Percentiles rank a stretch among this genome's conserved stretches.
Conservation (phyloP, 1,284 basidiomycete species). For the Stygiomarasmius scandens region DNA sequence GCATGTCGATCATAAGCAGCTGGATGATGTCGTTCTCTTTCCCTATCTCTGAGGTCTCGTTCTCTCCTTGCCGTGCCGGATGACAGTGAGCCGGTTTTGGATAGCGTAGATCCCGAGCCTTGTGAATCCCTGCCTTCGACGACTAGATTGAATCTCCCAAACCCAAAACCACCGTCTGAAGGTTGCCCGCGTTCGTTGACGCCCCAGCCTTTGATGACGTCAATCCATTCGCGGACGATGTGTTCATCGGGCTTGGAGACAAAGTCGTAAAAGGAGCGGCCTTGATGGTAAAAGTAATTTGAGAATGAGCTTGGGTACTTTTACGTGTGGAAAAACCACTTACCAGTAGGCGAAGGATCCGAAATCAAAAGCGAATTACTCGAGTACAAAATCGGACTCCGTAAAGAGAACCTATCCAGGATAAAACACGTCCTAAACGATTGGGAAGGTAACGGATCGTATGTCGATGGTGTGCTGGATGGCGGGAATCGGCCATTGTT, state of each 20-base stretch:
- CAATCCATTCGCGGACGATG: conserved; percentile 69
- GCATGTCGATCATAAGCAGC: too few relatives aligned
- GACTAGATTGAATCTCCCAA: conserved; percentile 64
- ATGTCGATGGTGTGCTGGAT: conserved; percentile 27
- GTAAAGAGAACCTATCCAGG: conserved; percentile 68
- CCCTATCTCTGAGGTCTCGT: too few relatives aligned
- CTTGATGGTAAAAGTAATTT: conserved; percentile 52
- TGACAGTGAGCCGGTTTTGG: too few relatives aligned
- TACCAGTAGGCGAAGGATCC: neutral
- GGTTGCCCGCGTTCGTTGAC: conserved; percentile 79
- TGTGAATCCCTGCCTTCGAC: conserved; percentile 58
- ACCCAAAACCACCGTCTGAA: conserved; percentile 79
- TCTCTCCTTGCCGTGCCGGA: too few relatives aligned
- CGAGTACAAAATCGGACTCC: conserved; percentile 66
- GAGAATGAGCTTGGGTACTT: neutral
- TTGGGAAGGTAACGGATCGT: conserved; percentile 61
- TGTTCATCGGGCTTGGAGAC: conserved; percentile 62
- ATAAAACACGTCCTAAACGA: conserved; percentile 73
- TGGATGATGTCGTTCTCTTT: too few relatives aligned
- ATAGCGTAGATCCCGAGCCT: too few relatives aligned
- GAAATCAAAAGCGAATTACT: conserved; percentile 69
- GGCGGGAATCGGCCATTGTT: neutral
- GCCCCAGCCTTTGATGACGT: conserved; percentile 75
- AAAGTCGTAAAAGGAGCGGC: conserved; percentile 75
- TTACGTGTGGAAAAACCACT: neutral